phyloP scores from a whole-genome alignment of 257 asterid species.

The Ajuga chamaepitys region DNA sequence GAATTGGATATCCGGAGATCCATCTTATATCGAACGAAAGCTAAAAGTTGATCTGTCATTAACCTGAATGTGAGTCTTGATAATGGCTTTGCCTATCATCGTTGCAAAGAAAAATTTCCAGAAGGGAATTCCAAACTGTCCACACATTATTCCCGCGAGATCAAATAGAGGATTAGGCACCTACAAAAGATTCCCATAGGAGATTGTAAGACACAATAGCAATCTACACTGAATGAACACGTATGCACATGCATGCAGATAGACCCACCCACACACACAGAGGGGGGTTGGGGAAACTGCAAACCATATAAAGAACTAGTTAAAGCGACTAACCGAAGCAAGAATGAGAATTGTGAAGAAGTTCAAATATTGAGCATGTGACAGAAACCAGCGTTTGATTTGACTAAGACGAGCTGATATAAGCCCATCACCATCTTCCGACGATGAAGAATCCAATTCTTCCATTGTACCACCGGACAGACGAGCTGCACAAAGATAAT shows the following conservation, averaged over 20 bases:
- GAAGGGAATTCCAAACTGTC: constrained; percentile 85
- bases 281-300: not conserved
- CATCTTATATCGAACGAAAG: not conserved
- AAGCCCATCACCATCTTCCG: constrained; percentile 40
- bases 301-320: not conserved
- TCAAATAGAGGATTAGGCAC: constrained; percentile 94
- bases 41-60: not conserved
- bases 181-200: constrained; percentile 30
- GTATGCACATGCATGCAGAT: too few relatives aligned
- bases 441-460: constrained; percentile 42
- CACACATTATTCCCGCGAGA: constrained; percentile 94
- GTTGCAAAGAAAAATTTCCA: constrained; percentile 90
- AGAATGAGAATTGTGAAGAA: constrained; percentile 66
- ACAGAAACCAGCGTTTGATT: constrained; percentile 60
- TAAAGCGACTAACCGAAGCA: constrained; percentile 61
- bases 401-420: constrained; percentile 32
- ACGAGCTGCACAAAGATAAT: constrained; percentile 43
- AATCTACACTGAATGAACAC: not conserved
- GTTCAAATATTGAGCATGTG: constrained; percentile 69
- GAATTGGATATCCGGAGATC: not conserved
- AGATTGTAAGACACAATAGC: not conserved
- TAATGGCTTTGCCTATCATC: constrained; percentile 78
- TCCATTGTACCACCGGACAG: constrained; percentile 56
- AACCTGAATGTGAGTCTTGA: constrained; percentile 93
- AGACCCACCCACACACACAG: too few relatives aligned